Base-by-base conservation (phyloP, 148 eudicot species). In the Cornus kousa region DNA sequence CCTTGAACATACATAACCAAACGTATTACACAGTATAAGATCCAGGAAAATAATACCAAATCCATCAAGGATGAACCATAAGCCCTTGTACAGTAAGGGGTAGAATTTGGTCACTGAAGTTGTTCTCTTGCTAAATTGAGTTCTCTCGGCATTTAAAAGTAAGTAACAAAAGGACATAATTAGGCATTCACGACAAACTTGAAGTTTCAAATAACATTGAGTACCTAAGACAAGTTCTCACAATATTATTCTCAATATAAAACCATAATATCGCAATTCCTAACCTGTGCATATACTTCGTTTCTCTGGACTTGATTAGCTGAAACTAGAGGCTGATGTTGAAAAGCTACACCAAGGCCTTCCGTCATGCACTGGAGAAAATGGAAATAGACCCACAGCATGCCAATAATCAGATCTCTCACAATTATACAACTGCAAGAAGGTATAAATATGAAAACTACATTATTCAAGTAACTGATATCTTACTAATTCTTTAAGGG, bases 251-350 rank as follows among this genome's bases (percentile, higher is more conserved):
- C 59, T 53, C 59, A 53, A 79, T 22, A 40, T 46, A 11, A 59
- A 17, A 46, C 37, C 20, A 12, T 59, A 59, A 7, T 43, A 5
- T 43, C 0, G 48, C 48, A 23, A 53, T 43, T 2, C 53, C 80
- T 71, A 80, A 93, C 97, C 97, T 93, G 90, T n/a, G 87, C 96
- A 84, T 85, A 83, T 80, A 91, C 79, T 88, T 93, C 97, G 79
- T 87, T 90, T 79, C 82, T 86, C 81, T 85, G 89, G 64, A 57
- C 74, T 33, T 83, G 78, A 84, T 79, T 84, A 71, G 86, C 87
- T 75, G 97, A 86, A 85, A 89, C 65, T 19, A 88, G 89, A 81
- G 93, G 91, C 77, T 84, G 89, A 80, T 78, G 75, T 86, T 88
- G 89, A 86, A 95, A 93, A 76, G 89, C 86, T 24, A 95, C 66